Evolutionary conservation across 495 filamentous ascomycete species (phyloP).

Genomic region (Penicillium pulvis): DNA sequence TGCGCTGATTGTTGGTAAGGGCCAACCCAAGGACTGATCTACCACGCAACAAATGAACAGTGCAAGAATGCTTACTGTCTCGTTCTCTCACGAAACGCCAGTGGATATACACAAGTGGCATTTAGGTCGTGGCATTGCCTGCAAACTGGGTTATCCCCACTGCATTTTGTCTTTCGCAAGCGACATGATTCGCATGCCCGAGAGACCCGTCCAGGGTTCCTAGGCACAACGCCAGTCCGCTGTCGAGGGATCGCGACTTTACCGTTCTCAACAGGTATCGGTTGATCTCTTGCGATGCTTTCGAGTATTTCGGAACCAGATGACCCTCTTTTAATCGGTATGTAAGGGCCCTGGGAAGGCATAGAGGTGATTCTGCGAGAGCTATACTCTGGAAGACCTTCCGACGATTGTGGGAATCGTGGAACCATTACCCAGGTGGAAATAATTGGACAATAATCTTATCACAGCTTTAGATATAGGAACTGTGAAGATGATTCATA

Average conservation of each 20-base stretch:
- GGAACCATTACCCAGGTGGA: not conserved
- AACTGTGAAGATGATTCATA: not conserved
- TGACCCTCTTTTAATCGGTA: not conserved
- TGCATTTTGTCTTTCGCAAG: constrained; percentile 64
- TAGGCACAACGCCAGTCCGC: not conserved
- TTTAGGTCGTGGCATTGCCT: constrained; percentile 54
- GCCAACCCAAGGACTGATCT: not conserved
- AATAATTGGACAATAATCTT: not conserved
- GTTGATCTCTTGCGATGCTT: not conserved
- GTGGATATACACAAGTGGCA: constrained; percentile 50
- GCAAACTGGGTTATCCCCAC: constrained; percentile 56
- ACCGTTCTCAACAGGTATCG: not conserved
- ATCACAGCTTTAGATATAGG: not conserved
- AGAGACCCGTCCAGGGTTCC: constrained; percentile 31
- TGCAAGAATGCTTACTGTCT: constrained; percentile 4
- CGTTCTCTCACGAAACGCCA: constrained; percentile 54
- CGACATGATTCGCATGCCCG: constrained; percentile 70
- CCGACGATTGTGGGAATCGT: not conserved
- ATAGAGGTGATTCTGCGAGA: not conserved
- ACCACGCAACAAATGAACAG: not conserved
- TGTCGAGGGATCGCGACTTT: constrained; percentile 15
- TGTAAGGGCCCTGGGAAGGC: not conserved
- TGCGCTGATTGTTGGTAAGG: not conserved
- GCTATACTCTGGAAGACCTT: not conserved
- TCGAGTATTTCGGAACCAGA: not conserved